Percentiles rank a stretch among this genome's conserved stretches.
Conservation (phyloP, 2,329 filamentous ascomycete species). For the Cladosporium sp. region DNA sequence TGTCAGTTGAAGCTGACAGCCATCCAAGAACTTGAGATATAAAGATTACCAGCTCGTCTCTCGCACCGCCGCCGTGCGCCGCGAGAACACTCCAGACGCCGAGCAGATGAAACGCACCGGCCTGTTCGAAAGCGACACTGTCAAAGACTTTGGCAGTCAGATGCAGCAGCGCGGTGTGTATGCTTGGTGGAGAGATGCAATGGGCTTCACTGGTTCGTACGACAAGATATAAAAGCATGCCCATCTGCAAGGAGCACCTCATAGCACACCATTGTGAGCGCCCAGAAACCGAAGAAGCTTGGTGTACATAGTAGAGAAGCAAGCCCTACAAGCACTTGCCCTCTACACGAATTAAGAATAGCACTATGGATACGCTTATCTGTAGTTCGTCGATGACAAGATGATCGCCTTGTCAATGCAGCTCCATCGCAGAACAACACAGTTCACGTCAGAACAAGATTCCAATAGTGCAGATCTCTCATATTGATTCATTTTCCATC, state of each 20-base stretch:
- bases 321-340: background rate
- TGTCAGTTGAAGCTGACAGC: background rate
- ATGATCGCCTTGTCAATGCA: background rate
- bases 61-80: slow-evolving; percentile 48
- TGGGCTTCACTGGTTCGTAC: slow-evolving; percentile 52
- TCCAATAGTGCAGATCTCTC: background rate
- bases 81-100: slow-evolving; percentile 19
- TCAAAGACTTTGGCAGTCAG: slow-evolving; percentile 62
- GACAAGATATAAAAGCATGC: slow-evolving; percentile 10
- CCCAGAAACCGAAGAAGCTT: background rate
- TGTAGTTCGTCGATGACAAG: background rate
- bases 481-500: slow-evolving; percentile 1
- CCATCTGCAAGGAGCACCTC: background rate
- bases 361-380: background rate
- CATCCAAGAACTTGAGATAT: slow-evolving; percentile 57
- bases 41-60: slow-evolving; percentile 69
- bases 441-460: background rate
- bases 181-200: slow-evolving; percentile 67
- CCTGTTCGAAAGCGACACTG: slow-evolving; percentile 59
- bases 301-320: background rate
- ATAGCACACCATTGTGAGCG: background rate
- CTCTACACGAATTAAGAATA: background rate
- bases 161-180: slow-evolving; percentile 63
- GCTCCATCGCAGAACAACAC: background rate
- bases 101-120: slow-evolving; percentile 29